Evolutionary conservation across 116 monocot species (phyloP).

Genomic region (Iris pallida): DNA sequence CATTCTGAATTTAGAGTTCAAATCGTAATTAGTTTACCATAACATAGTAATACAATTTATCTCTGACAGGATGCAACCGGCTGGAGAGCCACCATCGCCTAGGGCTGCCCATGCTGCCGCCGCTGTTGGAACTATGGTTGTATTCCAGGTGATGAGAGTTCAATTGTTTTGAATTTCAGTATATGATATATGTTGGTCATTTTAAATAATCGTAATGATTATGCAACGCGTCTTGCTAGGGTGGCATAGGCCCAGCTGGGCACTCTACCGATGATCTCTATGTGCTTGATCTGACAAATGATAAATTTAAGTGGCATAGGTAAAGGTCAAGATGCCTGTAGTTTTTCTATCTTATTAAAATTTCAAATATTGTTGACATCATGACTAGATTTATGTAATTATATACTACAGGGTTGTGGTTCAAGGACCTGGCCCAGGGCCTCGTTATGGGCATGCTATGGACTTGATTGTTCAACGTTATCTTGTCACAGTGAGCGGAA

Average conservation of each 20-base stretch:
- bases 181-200: not conserved
- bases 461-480: slow-evolving; percentile 90
- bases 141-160: slow-evolving; percentile 67
- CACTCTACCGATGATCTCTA: slow-evolving; percentile 27
- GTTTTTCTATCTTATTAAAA: no score
- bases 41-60: no score
- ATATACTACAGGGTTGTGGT: slow-evolving; percentile 64
- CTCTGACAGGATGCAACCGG: slow-evolving; percentile 59
- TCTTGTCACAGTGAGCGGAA: slow-evolving; percentile 88
- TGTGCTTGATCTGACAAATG: slow-evolving; percentile 90
- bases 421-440: slow-evolving; percentile 91
- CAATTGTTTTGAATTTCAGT: not conserved
- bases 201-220: not conserved
- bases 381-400: no score
- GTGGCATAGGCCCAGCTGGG: no score
- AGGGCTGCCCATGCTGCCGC: no score
- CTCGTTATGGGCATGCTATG: slow-evolving; percentile 98
- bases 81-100: slow-evolving; percentile 84
- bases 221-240: slow-evolving; percentile 4
- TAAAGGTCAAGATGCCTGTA: slow-evolving; percentile 3
- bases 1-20: no score
- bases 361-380: no score
- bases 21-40: no score
- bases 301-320: slow-evolving; percentile 97
- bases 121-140: slow-evolving; percentile 97